Conservation (phyloP, 192 early-diverging fungal species). For the Coemansia sp. region DNA sequence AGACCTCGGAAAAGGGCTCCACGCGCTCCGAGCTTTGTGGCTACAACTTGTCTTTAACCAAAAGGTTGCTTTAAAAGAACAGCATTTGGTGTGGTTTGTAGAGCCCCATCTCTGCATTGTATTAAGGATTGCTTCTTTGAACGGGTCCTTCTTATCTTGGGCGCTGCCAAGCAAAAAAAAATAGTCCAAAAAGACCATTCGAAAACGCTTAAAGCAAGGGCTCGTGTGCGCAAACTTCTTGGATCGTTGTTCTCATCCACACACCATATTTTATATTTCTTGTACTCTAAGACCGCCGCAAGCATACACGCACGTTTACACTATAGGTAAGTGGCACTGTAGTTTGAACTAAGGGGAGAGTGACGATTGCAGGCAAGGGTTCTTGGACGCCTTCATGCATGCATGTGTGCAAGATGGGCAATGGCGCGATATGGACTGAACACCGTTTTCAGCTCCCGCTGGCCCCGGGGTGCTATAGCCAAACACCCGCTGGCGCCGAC, state of each 20-base stretch:
- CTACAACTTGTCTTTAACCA: neutral
- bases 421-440: neutral
- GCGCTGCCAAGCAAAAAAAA: neutral
- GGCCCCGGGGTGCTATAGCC: neutral
- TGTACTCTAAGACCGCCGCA: neutral
- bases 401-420: neutral
- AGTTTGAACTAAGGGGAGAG: neutral
- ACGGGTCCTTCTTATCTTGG: neutral
- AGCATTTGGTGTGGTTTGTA: neutral
- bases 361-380: neutral
- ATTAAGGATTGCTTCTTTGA: neutral
- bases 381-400: neutral
- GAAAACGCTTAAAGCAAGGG: neutral
- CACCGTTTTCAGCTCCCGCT: neutral
- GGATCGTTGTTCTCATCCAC: neutral
- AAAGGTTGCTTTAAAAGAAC: neutral
- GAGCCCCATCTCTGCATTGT: neutral
- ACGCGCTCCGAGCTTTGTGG: neutral
- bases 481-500: neutral
- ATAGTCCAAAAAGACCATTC: constrained; percentile 3
- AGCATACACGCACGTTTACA: neutral
- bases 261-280: neutral
- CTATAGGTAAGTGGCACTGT: constrained; percentile 4
- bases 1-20: neutral
- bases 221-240: neutral